Evolutionary conservation across 2,329 filamentous ascomycete genomes (phyloP).

Genomic region (Fusarium graminum): DNA sequence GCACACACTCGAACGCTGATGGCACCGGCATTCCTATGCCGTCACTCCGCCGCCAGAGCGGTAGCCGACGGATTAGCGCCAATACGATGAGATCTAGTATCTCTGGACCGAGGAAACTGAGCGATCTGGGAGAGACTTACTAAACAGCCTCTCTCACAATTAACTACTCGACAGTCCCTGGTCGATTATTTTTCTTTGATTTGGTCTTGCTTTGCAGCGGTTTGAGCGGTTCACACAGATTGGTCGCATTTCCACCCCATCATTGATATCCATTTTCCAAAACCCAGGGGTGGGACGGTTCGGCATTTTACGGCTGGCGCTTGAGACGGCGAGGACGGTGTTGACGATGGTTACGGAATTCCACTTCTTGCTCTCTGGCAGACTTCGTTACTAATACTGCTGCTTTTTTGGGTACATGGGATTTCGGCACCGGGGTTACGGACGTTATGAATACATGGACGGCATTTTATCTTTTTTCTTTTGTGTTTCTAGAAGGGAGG

Average conservation of each 20-base stretch:
- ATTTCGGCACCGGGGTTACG: constrained; percentile 46
- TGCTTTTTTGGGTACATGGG: constrained; percentile 48
- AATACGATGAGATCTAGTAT: constrained; percentile 53
- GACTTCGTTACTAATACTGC: constrained; percentile 44
- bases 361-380: constrained; percentile 45
- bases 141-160: constrained; percentile 48
- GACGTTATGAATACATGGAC: constrained; percentile 51
- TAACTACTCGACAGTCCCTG: constrained; percentile 23
- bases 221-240: constrained; percentile 40
- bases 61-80: constrained; percentile 57
- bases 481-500: constrained; percentile 29
- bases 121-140: constrained; percentile 68
- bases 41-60: constrained; percentile 59
- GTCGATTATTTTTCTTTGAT: constrained; percentile 36
- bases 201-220: constrained; percentile 44
- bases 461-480: constrained; percentile 46
- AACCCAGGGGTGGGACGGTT: constrained; percentile 38
- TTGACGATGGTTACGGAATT: constrained; percentile 51
- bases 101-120: constrained; percentile 57
- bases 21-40: constrained; percentile 63
- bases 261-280: constrained; percentile 44
- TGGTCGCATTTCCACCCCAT: constrained; percentile 41
- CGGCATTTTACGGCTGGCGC: constrained; percentile 50
- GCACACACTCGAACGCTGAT: constrained; percentile 66
- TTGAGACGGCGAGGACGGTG: constrained; percentile 47